Conservation (phyloP, 441 rosid species). For the Kokia cookei region DNA sequence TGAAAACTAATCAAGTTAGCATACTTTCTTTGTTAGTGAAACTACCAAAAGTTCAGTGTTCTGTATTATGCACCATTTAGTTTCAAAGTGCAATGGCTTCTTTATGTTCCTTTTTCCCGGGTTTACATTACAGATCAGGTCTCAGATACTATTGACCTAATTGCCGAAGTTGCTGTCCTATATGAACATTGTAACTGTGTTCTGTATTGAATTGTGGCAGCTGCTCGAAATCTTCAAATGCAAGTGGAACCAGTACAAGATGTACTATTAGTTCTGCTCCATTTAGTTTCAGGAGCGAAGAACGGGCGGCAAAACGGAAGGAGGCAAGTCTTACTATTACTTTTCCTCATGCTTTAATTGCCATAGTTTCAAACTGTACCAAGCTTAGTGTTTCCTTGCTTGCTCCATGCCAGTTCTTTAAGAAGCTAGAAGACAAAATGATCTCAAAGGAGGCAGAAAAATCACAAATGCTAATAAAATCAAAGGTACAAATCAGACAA, state of each 20-base stretch:
- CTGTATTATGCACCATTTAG: not conserved
- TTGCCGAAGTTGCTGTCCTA: not conserved
- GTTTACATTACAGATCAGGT: not conserved
- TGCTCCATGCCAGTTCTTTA: slow-evolving; percentile 39
- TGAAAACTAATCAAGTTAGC: not conserved
- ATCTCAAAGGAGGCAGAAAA: slow-evolving; percentile 33
- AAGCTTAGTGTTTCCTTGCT: slow-evolving; percentile 6
- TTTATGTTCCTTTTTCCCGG: not conserved
- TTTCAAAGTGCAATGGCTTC: not conserved
- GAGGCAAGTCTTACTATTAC: slow-evolving; percentile 46
- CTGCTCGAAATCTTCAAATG: slow-evolving; percentile 31
- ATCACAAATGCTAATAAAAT: slow-evolving; percentile 21
- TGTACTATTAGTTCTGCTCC: slow-evolving; percentile 41
- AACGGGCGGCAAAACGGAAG: slow-evolving; percentile 76
- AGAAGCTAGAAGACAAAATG: slow-evolving; percentile 65
- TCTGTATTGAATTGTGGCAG: slow-evolving; percentile 24
- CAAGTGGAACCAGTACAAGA: slow-evolving; percentile 37
- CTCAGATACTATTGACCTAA: slow-evolving; percentile 1
- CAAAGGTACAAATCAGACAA: slow-evolving; percentile 25
- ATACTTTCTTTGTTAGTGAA: not conserved
- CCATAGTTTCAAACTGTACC: slow-evolving; percentile 5
- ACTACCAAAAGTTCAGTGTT: not conserved
- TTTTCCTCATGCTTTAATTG: slow-evolving; percentile 1
- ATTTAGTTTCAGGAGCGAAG: slow-evolving; percentile 79
- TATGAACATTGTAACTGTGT: slow-evolving; percentile 10